These are phyloP conservation scores for Inga oerstediana DNA, from an alignment of 306 rosid species.

Conservation along the genomic window DNA sequence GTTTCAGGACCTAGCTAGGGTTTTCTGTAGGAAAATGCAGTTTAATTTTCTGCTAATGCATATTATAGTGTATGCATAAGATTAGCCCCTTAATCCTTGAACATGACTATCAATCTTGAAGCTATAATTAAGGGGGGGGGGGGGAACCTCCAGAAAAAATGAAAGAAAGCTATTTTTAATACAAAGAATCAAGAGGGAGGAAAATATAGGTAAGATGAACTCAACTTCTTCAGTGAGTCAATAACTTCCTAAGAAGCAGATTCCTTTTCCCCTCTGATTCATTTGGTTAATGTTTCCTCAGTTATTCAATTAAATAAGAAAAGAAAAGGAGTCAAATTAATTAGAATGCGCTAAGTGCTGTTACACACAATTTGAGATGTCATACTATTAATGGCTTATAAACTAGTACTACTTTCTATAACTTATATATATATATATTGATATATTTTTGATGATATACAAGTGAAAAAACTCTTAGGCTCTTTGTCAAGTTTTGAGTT, in stretches of 20 bases:
- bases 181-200: not conserved
- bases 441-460: not conserved
- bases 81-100: not conserved
- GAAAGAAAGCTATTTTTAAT: not conserved
- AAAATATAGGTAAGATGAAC: not conserved
- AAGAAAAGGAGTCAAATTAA: not conserved
- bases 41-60: not conserved
- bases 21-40: too few relatives aligned
- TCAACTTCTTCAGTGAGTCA: not conserved
- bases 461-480: too few relatives aligned
- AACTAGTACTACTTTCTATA: not conserved
- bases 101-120: not conserved
- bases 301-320: not conserved
- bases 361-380: not conserved
- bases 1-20: too few relatives aligned
- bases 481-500: too few relatives aligned
- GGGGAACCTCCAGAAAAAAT: not conserved
- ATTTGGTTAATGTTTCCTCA: not conserved
- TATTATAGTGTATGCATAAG: not conserved
- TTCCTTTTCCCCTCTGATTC: not conserved
- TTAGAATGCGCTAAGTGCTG: not conserved
- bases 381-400: not conserved
- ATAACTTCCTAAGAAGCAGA: not conserved
- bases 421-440: not conserved
- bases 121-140: too few relatives aligned